Evolutionary conservation across 1,284 basidiomycete species (phyloP), one percentile per base, ranked within the genome.

Genomic region (Ceratobasidium sp.): DNA sequence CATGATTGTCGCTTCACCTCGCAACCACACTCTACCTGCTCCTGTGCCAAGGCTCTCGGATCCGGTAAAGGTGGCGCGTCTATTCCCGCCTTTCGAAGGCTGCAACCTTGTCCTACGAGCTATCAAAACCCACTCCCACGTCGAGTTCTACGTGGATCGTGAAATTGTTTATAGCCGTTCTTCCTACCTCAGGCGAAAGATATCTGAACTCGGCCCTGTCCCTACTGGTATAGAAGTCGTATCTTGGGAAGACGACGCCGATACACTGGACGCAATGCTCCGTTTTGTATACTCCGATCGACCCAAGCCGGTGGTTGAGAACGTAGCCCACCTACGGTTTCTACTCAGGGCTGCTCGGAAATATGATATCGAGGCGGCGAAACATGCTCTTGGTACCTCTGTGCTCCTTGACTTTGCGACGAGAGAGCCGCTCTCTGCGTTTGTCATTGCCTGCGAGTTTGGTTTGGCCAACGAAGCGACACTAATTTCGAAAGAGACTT

Each of bases 101-200:
- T 59, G 56, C 19, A 49, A 69, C 49, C 49, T 69, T 36, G 52
- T 69, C 27, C 41, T 69, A n/a, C 47, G 56, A 6, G 41, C 56
- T 13, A 69, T 56, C 47, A 69, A 54, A 53, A n/a, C 23, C 14
- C 44, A 41, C 1, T 56, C 68, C 29, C 56, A 56, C 25, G 29
- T 44, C 27, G 64, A 59, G n/a, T 71, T 71, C 30, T 69, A 69
- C 25, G 66, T 69, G 29, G 70, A 71, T 25, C 56, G 60, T 21
- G 23, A 68, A 36, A 69, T 52, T 23, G 21, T 71, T 14, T 69
- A 36, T 27, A 54, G 29, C n/a, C 56, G 41, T 9, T 71, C 66
- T 6, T 46, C 67, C 19, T 67, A 60, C 41, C 56, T 71, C 30
- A 59, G 29, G 19, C 56, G 58, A 8, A 60, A 59, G n/a, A 23